phyloP scores from a whole-genome alignment of 441 rosid genomes.

The Erysimum pusillum region DNA sequence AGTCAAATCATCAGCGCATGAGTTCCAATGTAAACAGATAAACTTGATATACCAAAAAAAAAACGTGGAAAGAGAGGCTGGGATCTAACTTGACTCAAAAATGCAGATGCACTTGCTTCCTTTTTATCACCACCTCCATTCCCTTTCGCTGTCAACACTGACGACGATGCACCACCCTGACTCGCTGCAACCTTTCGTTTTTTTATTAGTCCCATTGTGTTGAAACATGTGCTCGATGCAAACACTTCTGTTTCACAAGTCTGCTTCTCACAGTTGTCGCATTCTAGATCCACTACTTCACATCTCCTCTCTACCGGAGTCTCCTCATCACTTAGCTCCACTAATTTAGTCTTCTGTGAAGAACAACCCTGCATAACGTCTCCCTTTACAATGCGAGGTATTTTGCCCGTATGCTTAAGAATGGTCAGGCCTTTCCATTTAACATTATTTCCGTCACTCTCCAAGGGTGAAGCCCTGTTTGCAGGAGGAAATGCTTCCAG shows the following conservation, averaged over 20 bases:
- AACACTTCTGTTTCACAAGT: constrained; percentile 49
- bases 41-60: constrained; percentile 16
- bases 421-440: constrained; percentile 58
- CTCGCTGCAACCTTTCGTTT: constrained; percentile 51
- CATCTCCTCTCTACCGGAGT: constrained; percentile 63
- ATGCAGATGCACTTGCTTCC: constrained; percentile 79
- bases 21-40: constrained; percentile 12
- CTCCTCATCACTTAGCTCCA: constrained; percentile 51
- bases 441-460: constrained; percentile 48
- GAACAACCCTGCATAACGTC: constrained; percentile 51
- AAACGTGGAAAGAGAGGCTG: constrained; percentile 18
- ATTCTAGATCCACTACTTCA: constrained; percentile 53
- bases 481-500: constrained; percentile 74
- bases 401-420: constrained; percentile 51
- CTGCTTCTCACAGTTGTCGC: constrained; percentile 43
- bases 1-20: constrained; percentile 37
- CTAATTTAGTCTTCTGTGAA: constrained; percentile 48
- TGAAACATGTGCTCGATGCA: constrained; percentile 41
- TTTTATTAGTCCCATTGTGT: constrained; percentile 49
- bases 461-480: constrained; percentile 68
- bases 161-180: constrained; percentile 47
- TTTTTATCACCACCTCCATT: constrained; percentile 52
- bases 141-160: constrained; percentile 46
- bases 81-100: constrained; percentile 73
- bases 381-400: constrained; percentile 49